These are phyloP conservation scores for Salix purpurea DNA, from an alignment of 345 rosid genomes.

Conservation along the genomic window DNA sequence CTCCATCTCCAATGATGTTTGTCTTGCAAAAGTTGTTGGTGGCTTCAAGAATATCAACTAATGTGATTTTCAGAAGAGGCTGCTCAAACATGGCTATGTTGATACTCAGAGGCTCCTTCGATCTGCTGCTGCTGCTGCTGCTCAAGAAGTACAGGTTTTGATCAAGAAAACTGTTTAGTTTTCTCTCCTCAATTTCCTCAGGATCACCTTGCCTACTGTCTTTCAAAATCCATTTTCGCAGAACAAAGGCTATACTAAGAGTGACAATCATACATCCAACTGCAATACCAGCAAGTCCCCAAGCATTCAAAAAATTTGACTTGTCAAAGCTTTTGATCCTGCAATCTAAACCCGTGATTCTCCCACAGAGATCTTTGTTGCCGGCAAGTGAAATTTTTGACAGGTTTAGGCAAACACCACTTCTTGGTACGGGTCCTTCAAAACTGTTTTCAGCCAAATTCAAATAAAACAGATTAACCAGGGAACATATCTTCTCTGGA, in stretches of 20 bases:
- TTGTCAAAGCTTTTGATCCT: conserved; percentile 28
- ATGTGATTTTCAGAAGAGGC: conserved; percentile 69
- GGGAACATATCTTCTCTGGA: conserved; percentile 53
- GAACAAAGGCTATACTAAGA: conserved; percentile 28
- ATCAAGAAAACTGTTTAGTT: conserved; percentile 46
- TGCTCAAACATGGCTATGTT: conserved; percentile 79
- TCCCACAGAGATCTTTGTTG: conserved; percentile 62
- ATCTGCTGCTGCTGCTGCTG: conserved; percentile 56
- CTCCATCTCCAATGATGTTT: conserved; percentile 89
- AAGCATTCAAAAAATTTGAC: conserved; percentile 35
- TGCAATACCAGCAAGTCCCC: conserved; percentile 47
- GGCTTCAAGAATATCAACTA: conserved; percentile 69
- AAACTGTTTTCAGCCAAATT: conserved; percentile 52
- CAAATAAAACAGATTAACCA: conserved; percentile 41
- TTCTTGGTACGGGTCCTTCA: conserved; percentile 57
- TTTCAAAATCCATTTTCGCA: conserved; percentile 43
- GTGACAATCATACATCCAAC: conserved; percentile 40
- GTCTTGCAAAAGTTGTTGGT: conserved; percentile 74
- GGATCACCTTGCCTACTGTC: conserved; percentile 33
- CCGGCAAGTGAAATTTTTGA: conserved; percentile 46
- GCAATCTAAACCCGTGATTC: conserved; percentile 44
- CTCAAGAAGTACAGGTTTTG: conserved; percentile 55
- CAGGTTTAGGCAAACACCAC: conserved; percentile 55
- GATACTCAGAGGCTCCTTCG: conserved; percentile 83
- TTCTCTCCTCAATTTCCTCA: conserved; percentile 50